Evolutionary conservation across 106 monocot species (phyloP).

Genomic region (Gastrodia elata): DNA sequence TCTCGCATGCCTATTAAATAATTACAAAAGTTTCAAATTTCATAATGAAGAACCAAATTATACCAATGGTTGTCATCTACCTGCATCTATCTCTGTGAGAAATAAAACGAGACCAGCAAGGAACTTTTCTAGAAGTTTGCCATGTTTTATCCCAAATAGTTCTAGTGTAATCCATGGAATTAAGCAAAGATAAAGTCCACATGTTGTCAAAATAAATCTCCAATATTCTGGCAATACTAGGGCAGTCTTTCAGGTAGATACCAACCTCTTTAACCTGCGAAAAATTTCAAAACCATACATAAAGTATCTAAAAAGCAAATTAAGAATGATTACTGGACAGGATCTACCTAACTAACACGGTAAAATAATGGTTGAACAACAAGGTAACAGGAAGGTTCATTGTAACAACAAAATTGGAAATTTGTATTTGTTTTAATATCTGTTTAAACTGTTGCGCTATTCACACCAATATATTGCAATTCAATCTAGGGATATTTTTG

Average conservation of each 20-base stretch:
- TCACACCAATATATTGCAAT: no score
- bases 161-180: slow-evolving; percentile 51
- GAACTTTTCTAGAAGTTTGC: slow-evolving; percentile 72
- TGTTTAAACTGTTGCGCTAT: no score
- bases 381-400: no score
- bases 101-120: slow-evolving; percentile 95
- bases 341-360: not conserved
- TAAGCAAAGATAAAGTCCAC: slow-evolving; percentile 65
- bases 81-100: slow-evolving; percentile 65
- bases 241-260: slow-evolving; percentile 67
- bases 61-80: slow-evolving; percentile 19
- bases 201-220: slow-evolving; percentile 71
- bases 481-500: no score
- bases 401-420: no score
- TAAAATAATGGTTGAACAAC: no score
- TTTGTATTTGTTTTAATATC: no score
- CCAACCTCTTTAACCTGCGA: slow-evolving; percentile 90
- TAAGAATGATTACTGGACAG: not conserved
- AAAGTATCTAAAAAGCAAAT: not conserved
- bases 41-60: not conserved
- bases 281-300: not conserved
- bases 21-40: not conserved
- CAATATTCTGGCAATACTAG: slow-evolving; percentile 51
- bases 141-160: slow-evolving; percentile 63
- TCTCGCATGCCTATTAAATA: not conserved